These are phyloP conservation scores for Geotrichum reessii DNA, from an alignment of 1,139 yeast species.

Conservation along the genomic window DNA sequence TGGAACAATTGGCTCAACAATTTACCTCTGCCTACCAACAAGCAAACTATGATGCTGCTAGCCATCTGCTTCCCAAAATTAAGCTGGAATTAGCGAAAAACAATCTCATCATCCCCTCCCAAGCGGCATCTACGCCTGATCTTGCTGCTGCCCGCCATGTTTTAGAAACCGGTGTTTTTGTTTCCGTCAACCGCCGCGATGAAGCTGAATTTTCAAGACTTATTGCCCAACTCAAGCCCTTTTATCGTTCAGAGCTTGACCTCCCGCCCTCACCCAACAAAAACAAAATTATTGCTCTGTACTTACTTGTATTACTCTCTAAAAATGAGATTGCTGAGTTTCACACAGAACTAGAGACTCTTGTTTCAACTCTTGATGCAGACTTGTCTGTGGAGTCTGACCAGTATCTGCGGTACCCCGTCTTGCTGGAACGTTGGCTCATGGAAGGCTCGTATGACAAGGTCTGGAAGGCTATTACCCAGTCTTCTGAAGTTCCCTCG, in stretches of 20 bases:
- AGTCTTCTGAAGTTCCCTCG: conserved; percentile 44
- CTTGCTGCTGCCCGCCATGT: conserved; percentile 72
- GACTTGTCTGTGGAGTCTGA: conserved; percentile 42
- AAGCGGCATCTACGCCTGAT: conserved; percentile 44
- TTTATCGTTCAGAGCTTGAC: conserved; percentile 47
- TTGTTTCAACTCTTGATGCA: conserved; percentile 36
- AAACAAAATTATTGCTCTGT: conserved; percentile 72
- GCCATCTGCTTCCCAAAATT: conserved; percentile 58
- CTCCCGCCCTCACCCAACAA: conserved; percentile 58
- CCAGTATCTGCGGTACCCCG: conserved; percentile 67
- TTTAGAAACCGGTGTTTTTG: conserved; percentile 80
- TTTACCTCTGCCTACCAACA: conserved; percentile 58
- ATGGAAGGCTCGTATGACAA: conserved; percentile 96
- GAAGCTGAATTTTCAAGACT: conserved; percentile 64
- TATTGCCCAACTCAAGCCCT: conserved; percentile 71
- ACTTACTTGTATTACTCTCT: conserved; percentile 67
- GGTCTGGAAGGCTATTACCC: conserved; percentile 71
- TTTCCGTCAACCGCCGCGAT: conserved; percentile 59
- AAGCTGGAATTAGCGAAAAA: conserved; percentile 75
- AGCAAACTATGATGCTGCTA: conserved; percentile 57
- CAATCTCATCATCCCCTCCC: conserved; percentile 67
- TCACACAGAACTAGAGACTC: conserved; percentile 79
- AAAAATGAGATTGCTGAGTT: conserved; percentile 82
- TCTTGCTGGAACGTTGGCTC: conserved; percentile 82
- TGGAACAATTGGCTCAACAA: conserved; percentile 48